Evolutionary conservation across 2,329 filamentous ascomycete genomes (phyloP), one percentile per base, ranked within the genome.

Genomic region (Blastomyces parvus): DNA sequence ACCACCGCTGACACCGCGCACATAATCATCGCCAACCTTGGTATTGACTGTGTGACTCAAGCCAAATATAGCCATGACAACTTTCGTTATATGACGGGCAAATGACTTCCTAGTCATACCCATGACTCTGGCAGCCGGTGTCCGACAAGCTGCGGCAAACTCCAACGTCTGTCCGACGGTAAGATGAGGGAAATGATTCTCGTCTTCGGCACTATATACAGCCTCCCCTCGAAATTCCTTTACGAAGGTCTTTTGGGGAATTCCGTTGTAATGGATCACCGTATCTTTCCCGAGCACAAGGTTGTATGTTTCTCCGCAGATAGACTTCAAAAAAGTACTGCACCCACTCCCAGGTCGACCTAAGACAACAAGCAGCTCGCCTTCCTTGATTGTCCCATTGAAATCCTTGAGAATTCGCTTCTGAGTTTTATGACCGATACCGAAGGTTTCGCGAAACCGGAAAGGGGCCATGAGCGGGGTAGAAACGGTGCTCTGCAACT

Each of bases 251-350:
- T 89, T 77, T 63, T 89, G 82, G 2, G 84, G 79, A 69, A 78
- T 74, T 19, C 77, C 78, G 65, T 94, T 89, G 72, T 94, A 96
- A 77, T 95, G 93, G 71, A 96, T 84, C 64, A 88, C 85, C 0
- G 90, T 88, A 7, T 79, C 77, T 6, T 88, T 78, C 38, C 88
- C 87, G 27, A 94, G 81, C 66, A 84, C 84, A 69, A 95, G 86
- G 33, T 91, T 91, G 69, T 91, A 87, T 36, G 88, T 87, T 74
- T 95, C 89, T 64, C 91, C 91, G 14, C 89, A 84, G 64, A 96
- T 82, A 0, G 89, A 89, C 80, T 95, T 95, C 64, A 96, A 80
- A 66, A 95, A 86, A 1, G 91, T 95, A 17, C 88, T 90, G 75
- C 91, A 96, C 57, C 78, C 78, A 64, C 72, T 74, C 5, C 76